phyloP scores from a whole-genome alignment of 345 rosid genomes.

The Ricinus communis region DNA sequence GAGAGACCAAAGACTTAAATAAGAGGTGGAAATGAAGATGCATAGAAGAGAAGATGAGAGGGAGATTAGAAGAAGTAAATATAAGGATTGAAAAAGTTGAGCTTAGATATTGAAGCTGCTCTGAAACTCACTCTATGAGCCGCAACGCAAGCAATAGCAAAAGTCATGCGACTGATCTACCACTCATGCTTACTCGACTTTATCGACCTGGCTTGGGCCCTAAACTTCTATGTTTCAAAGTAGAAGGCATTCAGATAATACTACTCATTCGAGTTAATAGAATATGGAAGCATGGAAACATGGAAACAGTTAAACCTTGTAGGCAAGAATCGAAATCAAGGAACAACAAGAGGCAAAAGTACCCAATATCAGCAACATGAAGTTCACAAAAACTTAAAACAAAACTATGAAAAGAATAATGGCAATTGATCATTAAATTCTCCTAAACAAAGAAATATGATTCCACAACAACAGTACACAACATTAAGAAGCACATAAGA shows the following conservation, averaged over 20 bases:
- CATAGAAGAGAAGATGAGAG: neutral
- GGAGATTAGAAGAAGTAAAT: too few relatives aligned
- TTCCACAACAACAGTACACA: too few relatives aligned
- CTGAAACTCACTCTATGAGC: neutral
- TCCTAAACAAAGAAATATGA: neutral
- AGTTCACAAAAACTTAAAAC: neutral
- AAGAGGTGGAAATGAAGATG: neutral
- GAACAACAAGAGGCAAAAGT: neutral
- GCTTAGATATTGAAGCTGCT: neutral
- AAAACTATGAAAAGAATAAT: neutral
- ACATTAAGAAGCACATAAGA: too few relatives aligned
- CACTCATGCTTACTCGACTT: neutral
- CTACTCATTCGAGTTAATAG: neutral
- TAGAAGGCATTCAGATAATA: neutral
- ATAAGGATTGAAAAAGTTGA: neutral
- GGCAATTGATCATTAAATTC: neutral
- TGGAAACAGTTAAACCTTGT: neutral
- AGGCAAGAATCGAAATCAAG: neutral
- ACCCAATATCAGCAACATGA: neutral
- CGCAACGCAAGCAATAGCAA: neutral
- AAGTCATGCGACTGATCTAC: neutral
- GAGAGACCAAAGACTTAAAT: constrained; percentile 3
- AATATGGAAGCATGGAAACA: neutral
- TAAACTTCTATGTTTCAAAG: neutral
- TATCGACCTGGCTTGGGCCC: neutral